Evolutionary conservation across 2,329 filamentous ascomycete genomes (phyloP).

Genomic region (Colletotrichum sublineola): DNA sequence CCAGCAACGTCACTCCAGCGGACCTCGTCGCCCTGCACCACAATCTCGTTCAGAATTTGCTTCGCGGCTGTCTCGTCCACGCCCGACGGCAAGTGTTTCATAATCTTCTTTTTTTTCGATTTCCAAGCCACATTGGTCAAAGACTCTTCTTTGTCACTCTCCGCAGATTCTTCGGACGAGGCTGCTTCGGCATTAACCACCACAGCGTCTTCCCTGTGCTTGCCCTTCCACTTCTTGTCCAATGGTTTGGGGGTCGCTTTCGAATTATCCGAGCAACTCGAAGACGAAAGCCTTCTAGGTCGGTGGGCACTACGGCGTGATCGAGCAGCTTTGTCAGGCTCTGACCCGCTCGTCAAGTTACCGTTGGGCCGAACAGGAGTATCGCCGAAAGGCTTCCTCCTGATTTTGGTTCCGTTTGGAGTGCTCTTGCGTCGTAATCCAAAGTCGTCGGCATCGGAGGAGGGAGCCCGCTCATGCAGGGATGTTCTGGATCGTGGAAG

Average conservation of each 20-base stretch:
- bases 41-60: conserved; percentile 95
- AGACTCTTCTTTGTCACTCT: conserved; percentile 52
- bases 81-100: conserved; percentile 84
- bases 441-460: conserved; percentile 27
- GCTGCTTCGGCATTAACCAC: conserved; percentile 62
- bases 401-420: conserved; percentile 24
- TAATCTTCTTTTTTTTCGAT: conserved; percentile 71
- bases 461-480: conserved; percentile 1
- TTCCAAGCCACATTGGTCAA: conserved; percentile 68
- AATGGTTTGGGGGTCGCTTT: neutral
- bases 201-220: conserved; percentile 51
- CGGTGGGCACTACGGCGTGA: conserved; percentile 4
- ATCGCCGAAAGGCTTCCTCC: conserved; percentile 32
- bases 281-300: conserved; percentile 11
- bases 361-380: neutral
- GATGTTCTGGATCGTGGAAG: conserved; percentile 6
- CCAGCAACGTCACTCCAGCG: conserved; percentile 96
- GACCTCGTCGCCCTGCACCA: conserved; percentile 93
- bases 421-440: conserved; percentile 21
- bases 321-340: conserved; percentile 23
- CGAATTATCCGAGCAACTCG: conserved; percentile 28
- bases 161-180: conserved; percentile 58
- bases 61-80: conserved; percentile 86
- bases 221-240: conserved; percentile 42
- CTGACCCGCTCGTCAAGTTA: conserved; percentile 20